Conservation (phyloP, 2,329 filamentous ascomycete species). For the Diaporthe vaccinii region DNA sequence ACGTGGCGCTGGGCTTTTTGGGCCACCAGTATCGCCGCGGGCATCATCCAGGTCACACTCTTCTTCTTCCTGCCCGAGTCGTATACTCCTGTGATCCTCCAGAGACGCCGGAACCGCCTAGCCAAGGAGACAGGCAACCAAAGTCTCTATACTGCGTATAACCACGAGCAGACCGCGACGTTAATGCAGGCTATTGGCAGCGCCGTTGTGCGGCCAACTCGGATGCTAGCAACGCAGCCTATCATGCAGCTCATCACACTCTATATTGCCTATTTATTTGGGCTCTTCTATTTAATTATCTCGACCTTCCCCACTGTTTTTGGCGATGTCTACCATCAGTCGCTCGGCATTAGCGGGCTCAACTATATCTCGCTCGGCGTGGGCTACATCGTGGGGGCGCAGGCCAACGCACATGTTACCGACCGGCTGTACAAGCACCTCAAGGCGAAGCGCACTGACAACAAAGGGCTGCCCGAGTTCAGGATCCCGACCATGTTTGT, state of each 20-base stretch:
- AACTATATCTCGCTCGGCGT: constrained; percentile 54
- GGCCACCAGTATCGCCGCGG: constrained; percentile 73
- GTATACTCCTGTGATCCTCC: constrained; percentile 73
- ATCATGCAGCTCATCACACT: constrained; percentile 65
- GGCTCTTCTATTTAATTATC: constrained; percentile 67
- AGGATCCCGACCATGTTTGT: constrained; percentile 67
- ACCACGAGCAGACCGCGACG: constrained; percentile 50
- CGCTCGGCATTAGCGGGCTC: constrained; percentile 50
- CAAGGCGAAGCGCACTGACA: constrained; percentile 47
- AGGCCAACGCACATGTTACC: constrained; percentile 57
- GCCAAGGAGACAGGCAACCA: constrained; percentile 69
- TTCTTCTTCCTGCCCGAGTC: constrained; percentile 75
- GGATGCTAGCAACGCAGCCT: constrained; percentile 64
- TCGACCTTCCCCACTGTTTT: constrained; percentile 62
- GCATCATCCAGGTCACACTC: constrained; percentile 69
- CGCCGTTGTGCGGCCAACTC: constrained; percentile 39
- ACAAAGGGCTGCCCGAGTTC: constrained; percentile 55
- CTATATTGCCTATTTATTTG: constrained; percentile 63
- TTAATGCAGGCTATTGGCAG: constrained; percentile 41
- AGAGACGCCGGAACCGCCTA: constrained; percentile 68
- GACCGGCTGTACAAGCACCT: constrained; percentile 60
- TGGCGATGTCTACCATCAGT: constrained; percentile 53
- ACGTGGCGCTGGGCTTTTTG: constrained; percentile 83
- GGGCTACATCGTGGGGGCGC: constrained; percentile 52
- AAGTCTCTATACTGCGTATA: constrained; percentile 63